Evolutionary conservation across 2,329 filamentous ascomycete species (phyloP), one percentile per base, ranked within the genome.

Genomic region (Epichloe gansuensis): DNA sequence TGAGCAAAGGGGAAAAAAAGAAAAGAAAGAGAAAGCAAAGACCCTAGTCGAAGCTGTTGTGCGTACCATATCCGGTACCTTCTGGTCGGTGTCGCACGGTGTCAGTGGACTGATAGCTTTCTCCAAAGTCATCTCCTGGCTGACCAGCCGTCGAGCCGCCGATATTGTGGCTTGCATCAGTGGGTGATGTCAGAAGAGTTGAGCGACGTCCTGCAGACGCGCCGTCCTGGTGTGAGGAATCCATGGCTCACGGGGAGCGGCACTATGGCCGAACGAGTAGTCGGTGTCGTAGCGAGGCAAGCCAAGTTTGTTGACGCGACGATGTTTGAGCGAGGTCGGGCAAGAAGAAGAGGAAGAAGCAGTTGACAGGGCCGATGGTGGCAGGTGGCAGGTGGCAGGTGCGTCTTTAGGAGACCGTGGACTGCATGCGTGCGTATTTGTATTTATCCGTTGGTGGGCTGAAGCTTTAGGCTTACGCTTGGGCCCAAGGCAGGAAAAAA

Each of bases 21-120:
- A 5, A 37, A 12, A 3, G 15, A 37, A 35, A 5, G 35, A 42
- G 41, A 23, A 35, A 41, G n/a, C 46, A 41, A 17, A 9, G 12
- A 31, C 43, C 48, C 21, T 13, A 9, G 3, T 35, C 31, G 13
- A 25, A 34, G 13, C 15, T n/a, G 34, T 25, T 15, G 41, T 17
- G 53, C 65, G 51, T 69, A 84, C 81, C 81, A 67, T 83, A 83
- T 23, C 63, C 63, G 21, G 48, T 34, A 37, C 67, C 68, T 58
- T 83, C 80, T 53, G 76, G 72, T 58, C 77, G 74, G 59, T 77
- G 74, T 58, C 81, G 75, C 58, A 82, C 70, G 15, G 80, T 82
- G 53, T 83, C 81, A 23, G 75, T 75, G 21, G 79, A 80, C 61
- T 81, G 78, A 60, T 74, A 75, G 64, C 73, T 79, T 59, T 81